These are phyloP conservation scores for Glarea lozoyensis DNA, from an alignment of 495 filamentous ascomycete species.

Conservation along the genomic window DNA sequence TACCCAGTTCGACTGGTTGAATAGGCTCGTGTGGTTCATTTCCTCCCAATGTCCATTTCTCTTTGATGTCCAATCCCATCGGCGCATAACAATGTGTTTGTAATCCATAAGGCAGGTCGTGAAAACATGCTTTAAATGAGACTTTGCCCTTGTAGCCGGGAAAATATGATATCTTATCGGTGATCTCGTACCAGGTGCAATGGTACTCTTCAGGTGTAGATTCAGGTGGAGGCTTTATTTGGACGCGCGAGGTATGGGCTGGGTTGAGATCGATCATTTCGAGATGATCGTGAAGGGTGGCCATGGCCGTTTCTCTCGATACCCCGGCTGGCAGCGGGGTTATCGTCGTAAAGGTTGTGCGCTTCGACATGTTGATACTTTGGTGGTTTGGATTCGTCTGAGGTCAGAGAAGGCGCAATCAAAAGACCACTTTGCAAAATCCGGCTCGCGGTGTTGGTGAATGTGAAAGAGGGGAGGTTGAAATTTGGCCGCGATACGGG, in stretches of 20 bases:
- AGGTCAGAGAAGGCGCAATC: too few species aligned
- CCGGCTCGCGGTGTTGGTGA: too few species aligned
- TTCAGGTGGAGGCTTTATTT: slow-evolving; percentile 49
- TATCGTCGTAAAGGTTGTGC: slow-evolving; percentile 53
- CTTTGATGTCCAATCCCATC: slow-evolving; percentile 58
- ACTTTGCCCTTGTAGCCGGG: slow-evolving; percentile 59
- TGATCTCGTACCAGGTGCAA: slow-evolving; percentile 63
- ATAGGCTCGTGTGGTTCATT: slow-evolving; percentile 52
- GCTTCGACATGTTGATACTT: slow-evolving; percentile 34
- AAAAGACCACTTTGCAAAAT: too few species aligned
- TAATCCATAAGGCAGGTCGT: slow-evolving; percentile 56
- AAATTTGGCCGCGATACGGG: too few species aligned
- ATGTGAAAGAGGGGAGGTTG: too few species aligned
- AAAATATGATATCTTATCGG: slow-evolving; percentile 65
- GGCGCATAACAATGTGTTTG: slow-evolving; percentile 70
- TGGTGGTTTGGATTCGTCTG: too few species aligned
- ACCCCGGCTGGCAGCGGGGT: slow-evolving; percentile 60
- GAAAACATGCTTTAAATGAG: slow-evolving; percentile 67
- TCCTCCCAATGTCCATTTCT: slow-evolving; percentile 57
- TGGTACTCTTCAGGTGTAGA: slow-evolving; percentile 56
- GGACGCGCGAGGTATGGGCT: slow-evolving; percentile 56
- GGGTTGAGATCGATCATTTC: slow-evolving; percentile 80
- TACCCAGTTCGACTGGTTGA: slow-evolving; percentile 48
- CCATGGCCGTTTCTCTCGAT: slow-evolving; percentile 47
- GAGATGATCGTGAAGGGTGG: slow-evolving; percentile 61